Conservation (phyloP, 2,329 filamentous ascomycete species). For the Fusarium aywerte region DNA sequence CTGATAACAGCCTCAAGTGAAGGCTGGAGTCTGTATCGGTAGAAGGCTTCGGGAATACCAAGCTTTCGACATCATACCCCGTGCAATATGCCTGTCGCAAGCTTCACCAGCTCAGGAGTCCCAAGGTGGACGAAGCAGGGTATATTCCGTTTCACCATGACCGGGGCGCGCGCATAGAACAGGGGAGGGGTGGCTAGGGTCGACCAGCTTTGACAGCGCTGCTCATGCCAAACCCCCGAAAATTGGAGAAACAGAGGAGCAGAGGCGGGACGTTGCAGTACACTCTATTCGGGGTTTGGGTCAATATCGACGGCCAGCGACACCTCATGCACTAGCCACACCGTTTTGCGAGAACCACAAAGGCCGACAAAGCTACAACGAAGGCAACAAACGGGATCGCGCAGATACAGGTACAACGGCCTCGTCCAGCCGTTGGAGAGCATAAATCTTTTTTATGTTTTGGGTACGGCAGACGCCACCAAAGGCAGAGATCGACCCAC, state of each 20-base stretch:
- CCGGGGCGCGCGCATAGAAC: constrained; percentile 52
- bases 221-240: constrained; percentile 33
- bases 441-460: constrained; percentile 18
- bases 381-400: constrained; percentile 6
- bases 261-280: constrained; percentile 46
- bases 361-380: constrained; percentile 12
- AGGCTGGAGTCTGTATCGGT: constrained; percentile 25
- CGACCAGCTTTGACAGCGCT: constrained; percentile 37
- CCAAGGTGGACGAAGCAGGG: constrained; percentile 60
- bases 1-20: constrained; percentile 44
- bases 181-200: constrained; percentile 39
- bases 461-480: constrained; percentile 24
- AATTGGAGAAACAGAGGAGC: constrained; percentile 35
- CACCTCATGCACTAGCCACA: constrained; percentile 42
- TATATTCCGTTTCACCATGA: constrained; percentile 63
- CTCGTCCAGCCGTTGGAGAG: constrained; percentile 19
- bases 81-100: constrained; percentile 54
- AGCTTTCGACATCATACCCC: constrained; percentile 28
- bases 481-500: constrained; percentile 19
- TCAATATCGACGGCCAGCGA: constrained; percentile 26
- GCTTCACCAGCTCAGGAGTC: constrained; percentile 57
- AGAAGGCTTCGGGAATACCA: constrained; percentile 39
- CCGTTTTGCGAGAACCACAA: constrained; percentile 19
- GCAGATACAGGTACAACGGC: constrained; percentile 16
- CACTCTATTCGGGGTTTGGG: constrained; percentile 31